Base-by-base conservation (phyloP, 371 early-diverging fungal species). In the Lichtheimia hyalospora region DNA sequence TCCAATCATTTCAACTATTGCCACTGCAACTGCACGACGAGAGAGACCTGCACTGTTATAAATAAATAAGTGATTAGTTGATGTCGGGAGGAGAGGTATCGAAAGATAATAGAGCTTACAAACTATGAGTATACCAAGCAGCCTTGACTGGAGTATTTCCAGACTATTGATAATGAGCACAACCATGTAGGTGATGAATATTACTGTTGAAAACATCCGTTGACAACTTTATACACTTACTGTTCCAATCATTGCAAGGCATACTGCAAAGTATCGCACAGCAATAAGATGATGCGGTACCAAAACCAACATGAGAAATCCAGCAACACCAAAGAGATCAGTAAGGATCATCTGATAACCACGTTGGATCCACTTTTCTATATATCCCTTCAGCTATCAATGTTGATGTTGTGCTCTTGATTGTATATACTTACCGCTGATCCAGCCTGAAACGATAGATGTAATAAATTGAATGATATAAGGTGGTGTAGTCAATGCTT, bases 121-220 rank as follows among this genome's bases (percentile, higher is more conserved):
- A 77, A 28, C 66, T 77, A 54, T 77, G 77, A 12, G 54, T 58
- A 39, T 70, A 66, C 77, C 77, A 77, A 6, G 74, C 68, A 10
- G 65, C 61, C 24, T 73, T 63, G 43, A 74, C 39, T 8, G 74
- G 43, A 0, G 66, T 64, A 23, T 70, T 65, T 1, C 69, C 70
- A 48, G 34, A 34, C 34, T 34, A 34, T 10, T 0, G 10, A 25
- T 25, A 2, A 34, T 34, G 34, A 8, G 34, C 34, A 25, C 34
- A 34, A 34, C 2, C 2, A 10, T 10, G 10, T 25, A 25, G 2
- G 5, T 25, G 25, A 34, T 34, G 8, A 34, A 34, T 34, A 34
- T 34, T 10, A 8, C 34, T 34, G 34, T 34, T 75, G 70, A 5
- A 68, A 63, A 5, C 60, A 39, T 8, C 61, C 56, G 23, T 65